Evolutionary conservation across 768 basidiomycete genomes (phyloP).

Genomic region (Boletus speciosus): DNA sequence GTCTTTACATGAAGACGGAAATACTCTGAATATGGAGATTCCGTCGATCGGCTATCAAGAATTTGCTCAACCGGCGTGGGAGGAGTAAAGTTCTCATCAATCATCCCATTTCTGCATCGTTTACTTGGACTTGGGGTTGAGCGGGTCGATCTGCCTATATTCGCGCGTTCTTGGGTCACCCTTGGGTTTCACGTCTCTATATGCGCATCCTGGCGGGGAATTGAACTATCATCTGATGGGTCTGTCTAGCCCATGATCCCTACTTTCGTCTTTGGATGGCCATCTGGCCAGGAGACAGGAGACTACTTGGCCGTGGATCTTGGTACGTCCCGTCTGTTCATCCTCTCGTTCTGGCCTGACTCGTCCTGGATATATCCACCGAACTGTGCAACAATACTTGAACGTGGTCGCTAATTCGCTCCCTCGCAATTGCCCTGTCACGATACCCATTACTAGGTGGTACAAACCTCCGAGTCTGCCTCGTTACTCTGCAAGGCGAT

Average conservation of each 20-base stretch:
- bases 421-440: not conserved
- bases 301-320: constrained; percentile 89
- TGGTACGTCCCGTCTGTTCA: constrained; percentile 44
- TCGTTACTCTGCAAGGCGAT: constrained; percentile 85
- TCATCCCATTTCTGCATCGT: not conserved
- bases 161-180: not conserved
- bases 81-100: not conserved
- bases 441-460: constrained; percentile 52
- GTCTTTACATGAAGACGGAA: constrained; percentile 2
- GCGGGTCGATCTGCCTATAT: not conserved
- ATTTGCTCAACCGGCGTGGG: not conserved
- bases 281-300: constrained; percentile 83
- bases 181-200: not conserved
- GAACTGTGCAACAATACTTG: not conserved
- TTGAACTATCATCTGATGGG: constrained; percentile 7
- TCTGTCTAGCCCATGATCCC: constrained; percentile 84
- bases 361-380: not conserved
- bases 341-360: not conserved
- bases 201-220: not conserved
- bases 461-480: constrained; percentile 97
- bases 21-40: not conserved
- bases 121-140: not conserved
- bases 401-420: not conserved
- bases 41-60: not conserved
- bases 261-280: constrained; percentile 95